These are phyloP conservation scores for Globisporangium apiculatum DNA, from an alignment of 352 stramenopile species.

Conservation along the genomic window DNA sequence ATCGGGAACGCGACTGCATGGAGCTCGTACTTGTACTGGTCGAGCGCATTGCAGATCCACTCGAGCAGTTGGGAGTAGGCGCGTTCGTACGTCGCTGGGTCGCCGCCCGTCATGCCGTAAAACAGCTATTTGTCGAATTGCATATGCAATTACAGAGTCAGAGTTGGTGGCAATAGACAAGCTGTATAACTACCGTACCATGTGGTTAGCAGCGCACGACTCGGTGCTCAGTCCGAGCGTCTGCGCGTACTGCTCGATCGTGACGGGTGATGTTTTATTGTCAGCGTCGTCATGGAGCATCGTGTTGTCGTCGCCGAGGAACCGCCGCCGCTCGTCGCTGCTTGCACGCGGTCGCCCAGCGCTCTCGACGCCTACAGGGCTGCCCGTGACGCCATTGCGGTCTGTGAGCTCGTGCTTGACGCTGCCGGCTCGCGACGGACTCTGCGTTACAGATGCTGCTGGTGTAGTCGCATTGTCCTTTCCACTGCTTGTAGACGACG, in stretches of 20 bases:
- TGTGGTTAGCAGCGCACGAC: slow-evolving; percentile 67
- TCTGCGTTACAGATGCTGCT: background rate
- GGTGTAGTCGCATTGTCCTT: background rate
- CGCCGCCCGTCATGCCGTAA: slow-evolving; percentile 53
- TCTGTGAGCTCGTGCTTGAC: slow-evolving; percentile 7
- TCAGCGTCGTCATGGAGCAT: slow-evolving; percentile 4
- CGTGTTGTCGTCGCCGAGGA: slow-evolving; percentile 21
- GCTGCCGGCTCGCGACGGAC: slow-evolving; percentile 11
- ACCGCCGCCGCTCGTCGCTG: slow-evolving; percentile 11
- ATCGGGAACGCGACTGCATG: slow-evolving; percentile 71
- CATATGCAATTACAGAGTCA: background rate
- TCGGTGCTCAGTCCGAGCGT: slow-evolving; percentile 63
- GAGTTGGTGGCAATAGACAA: background rate
- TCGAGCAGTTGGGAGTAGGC: slow-evolving; percentile 65
- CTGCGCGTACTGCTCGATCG: slow-evolving; percentile 52
- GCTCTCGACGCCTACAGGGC: slow-evolving; percentile 11
- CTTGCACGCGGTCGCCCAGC: slow-evolving; percentile 1
- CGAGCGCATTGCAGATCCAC: slow-evolving; percentile 81
- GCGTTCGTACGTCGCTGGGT: slow-evolving; percentile 55
- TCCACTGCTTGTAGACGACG: background rate
- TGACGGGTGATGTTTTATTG: slow-evolving; percentile 6
- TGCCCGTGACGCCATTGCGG: slow-evolving; percentile 1
- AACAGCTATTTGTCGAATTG: slow-evolving; percentile 36
- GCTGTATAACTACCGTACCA: slow-evolving; percentile 25
- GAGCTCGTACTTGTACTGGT: slow-evolving; percentile 84